Base-by-base conservation (phyloP, 148 eudicot genomes). In the Chenopodium quinoa region DNA sequence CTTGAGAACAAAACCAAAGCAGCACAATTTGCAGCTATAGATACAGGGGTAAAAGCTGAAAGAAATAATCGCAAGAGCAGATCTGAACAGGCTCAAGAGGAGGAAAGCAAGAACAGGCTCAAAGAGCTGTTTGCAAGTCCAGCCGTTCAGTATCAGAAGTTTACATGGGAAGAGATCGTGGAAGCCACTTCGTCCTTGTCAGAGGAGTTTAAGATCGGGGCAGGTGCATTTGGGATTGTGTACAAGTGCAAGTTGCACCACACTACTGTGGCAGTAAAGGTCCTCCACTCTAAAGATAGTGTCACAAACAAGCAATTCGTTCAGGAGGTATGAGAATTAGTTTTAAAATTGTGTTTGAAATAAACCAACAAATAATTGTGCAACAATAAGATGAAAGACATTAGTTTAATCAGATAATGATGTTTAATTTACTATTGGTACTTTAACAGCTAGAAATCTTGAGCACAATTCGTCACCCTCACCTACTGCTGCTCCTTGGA, bases 211-310 rank as follows among this genome's bases (percentile, higher is more conserved):
- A 91, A 80, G 84, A 88, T 96, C 37, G 99, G 99, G 66, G 85
- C 82, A 84, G 99, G 99, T 65, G 91, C 92, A 23, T 91, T 89
- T 71, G 99, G 99, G 75, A 96, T 90, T 68, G 98, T 96, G 40
- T 96, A 91, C 76, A 96, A 90, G 84, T 91, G 97, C 88, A 90
- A 90, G 87, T 88, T 93, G 81, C 95, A 89, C 83, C 95, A 93
- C 86, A 93, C 94, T 27, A 89, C 90, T 22, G 99, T 90, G 31
- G 99, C 99, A 23, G 90, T 89, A 44, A 96, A 96, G 85, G 92
- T 93, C 54, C 93, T 95, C 48, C 92, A 89, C 82, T 85, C 93
- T 56, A 82, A 87, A 83, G 93, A 90, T 79, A 85, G 92, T 83
- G 82, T 88, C 81, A 82, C 86, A 76, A 90, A 82, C 81, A 96